Percentiles rank a stretch among this genome's conserved stretches.
Evolutionary conservation across 192 early-diverging fungal genomes (phyloP).

Genomic region (Coemansia sp.): DNA sequence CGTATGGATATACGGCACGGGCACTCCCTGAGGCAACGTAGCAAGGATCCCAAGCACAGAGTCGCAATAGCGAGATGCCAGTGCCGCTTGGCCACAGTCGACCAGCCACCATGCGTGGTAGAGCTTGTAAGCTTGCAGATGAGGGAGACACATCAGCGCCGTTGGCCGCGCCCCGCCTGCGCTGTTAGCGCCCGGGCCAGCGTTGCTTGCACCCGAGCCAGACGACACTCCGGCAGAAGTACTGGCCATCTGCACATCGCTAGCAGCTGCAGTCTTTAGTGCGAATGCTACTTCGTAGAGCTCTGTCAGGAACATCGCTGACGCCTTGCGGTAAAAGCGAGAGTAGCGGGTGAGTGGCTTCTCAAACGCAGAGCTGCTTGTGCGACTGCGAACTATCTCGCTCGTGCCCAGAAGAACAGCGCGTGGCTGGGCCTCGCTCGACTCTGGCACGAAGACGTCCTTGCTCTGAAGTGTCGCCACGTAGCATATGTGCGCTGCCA

Average conservation of each 20-base stretch:
- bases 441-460: constrained; percentile 64
- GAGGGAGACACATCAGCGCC: constrained; percentile 66
- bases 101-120: constrained; percentile 78
- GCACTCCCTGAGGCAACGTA: constrained; percentile 64
- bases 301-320: constrained; percentile 78
- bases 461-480: constrained; percentile 62
- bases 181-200: not conserved
- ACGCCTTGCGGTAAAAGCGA: constrained; percentile 61
- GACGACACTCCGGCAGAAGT: not conserved
- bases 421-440: constrained; percentile 66
- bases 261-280: constrained; percentile 46
- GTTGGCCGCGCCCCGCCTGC: constrained; percentile 9
- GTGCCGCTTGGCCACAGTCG: constrained; percentile 75
- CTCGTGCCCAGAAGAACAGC: constrained; percentile 72
- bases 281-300: constrained; percentile 80
- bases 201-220: not conserved
- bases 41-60: constrained; percentile 74
- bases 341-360: constrained; percentile 27
- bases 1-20: constrained; percentile 79
- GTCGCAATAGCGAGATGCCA: constrained; percentile 80
- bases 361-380: constrained; percentile 13
- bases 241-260: constrained; percentile 31
- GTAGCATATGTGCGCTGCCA: constrained; percentile 85
- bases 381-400: constrained; percentile 30
- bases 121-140: constrained; percentile 91